Evolutionary conservation across 1,139 yeast genomes (phyloP).

Genomic region (Diutina pseudorugosa): DNA sequence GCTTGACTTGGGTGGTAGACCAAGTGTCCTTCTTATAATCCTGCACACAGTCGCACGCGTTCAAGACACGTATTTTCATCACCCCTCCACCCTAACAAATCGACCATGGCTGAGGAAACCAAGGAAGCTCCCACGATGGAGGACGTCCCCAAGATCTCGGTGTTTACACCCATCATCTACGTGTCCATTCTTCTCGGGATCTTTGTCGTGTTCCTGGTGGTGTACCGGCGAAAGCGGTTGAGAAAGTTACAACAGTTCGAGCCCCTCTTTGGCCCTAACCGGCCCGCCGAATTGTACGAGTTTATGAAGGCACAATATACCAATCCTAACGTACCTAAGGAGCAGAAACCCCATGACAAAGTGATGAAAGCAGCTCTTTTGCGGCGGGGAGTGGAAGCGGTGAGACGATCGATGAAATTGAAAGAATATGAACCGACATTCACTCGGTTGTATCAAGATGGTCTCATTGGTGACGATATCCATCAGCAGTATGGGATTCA

Average conservation of each 20-base stretch:
- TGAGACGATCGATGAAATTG: slow-evolving; percentile 54
- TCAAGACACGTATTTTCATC: background rate
- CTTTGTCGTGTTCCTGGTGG: slow-evolving; percentile 61
- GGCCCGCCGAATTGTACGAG: slow-evolving; percentile 51
- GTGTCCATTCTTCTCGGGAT: slow-evolving; percentile 60
- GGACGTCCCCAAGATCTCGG: slow-evolving; percentile 42
- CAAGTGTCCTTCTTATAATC: no score
- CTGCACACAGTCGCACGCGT: background rate
- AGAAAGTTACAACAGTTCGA: slow-evolving; percentile 41
- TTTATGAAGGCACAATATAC: slow-evolving; percentile 37
- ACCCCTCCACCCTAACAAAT: background rate
- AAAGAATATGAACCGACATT: slow-evolving; percentile 64
- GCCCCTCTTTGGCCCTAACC: slow-evolving; percentile 64
- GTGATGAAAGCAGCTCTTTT: slow-evolving; percentile 77
- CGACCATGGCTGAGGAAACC: slow-evolving; percentile 19
- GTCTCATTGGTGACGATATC: slow-evolving; percentile 82
- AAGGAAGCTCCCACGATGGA: slow-evolving; percentile 6
- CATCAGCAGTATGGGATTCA: slow-evolving; percentile 73
- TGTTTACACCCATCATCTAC: slow-evolving; percentile 75
- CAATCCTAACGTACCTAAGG: slow-evolving; percentile 28
- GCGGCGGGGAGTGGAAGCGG: slow-evolving; percentile 62
- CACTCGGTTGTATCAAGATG: slow-evolving; percentile 66
- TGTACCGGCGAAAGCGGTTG: slow-evolving; percentile 52
- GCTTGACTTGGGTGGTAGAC: no score
- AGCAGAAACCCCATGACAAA: slow-evolving; percentile 58